Evolutionary conservation across 306 rosid genomes (phyloP).

Genomic region (Rubus parviflorus): DNA sequence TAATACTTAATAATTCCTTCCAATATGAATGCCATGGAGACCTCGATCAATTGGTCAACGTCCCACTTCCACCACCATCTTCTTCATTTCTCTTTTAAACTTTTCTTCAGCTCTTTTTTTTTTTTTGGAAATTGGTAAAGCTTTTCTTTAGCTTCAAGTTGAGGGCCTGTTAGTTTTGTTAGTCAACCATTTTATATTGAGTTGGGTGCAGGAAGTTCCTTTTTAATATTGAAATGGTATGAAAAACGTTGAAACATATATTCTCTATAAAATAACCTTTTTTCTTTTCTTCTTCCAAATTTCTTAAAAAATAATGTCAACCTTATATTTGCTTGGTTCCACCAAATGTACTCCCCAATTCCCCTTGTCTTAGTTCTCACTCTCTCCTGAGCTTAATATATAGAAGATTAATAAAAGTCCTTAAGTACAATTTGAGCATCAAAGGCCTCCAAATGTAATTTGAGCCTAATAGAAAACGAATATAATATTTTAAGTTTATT

Average conservation of each 20-base stretch:
- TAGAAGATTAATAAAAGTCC: no score
- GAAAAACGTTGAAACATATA: background rate
- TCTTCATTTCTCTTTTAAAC: background rate
- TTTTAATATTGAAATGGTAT: background rate
- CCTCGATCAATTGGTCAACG: background rate
- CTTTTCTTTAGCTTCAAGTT: background rate
- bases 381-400: background rate
- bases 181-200: background rate
- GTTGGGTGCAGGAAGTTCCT: background rate
- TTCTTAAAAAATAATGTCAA: background rate
- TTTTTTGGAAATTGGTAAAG: no score
- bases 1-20: background rate
- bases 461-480: background rate
- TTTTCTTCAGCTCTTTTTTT: no score
- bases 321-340: background rate
- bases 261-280: background rate
- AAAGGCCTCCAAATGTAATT: background rate
- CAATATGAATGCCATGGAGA: slow-evolving; percentile 12
- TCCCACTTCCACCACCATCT: background rate
- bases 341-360: no score
- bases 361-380: background rate
- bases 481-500: no score
- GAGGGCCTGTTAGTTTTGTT: background rate
- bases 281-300: background rate
- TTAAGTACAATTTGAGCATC: no score